A percentile compares a stretch with the other conserved stretches of the same genome.
Evolutionary conservation across 2,329 filamentous ascomycete species (phyloP).

Genomic region (Phialophora chinensis): DNA sequence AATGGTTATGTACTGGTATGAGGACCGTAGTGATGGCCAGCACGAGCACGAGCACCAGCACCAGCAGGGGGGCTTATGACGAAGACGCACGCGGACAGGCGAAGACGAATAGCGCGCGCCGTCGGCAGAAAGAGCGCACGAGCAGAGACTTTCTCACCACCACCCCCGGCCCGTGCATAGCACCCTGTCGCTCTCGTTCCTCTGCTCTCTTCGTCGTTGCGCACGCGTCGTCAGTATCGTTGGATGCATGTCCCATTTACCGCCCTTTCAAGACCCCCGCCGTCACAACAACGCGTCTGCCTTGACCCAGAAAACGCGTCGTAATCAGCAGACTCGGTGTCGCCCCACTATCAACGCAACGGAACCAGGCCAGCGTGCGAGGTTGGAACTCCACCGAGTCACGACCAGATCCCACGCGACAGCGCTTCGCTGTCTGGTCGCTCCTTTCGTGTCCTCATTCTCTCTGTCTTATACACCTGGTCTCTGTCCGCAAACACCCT

Average conservation of each 20-base stretch:
- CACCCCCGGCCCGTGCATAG: neutral
- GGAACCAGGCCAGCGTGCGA: slow-evolving; percentile 2
- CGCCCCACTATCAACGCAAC: slow-evolving; percentile 13
- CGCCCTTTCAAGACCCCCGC: neutral
- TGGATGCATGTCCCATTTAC: neutral
- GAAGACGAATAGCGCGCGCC: neutral
- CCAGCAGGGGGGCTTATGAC: neutral
- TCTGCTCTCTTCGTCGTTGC: neutral
- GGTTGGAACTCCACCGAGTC: slow-evolving; percentile 17
- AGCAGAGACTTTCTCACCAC: slow-evolving; percentile 14
- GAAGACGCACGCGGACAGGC: neutral
- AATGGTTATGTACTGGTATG: neutral
- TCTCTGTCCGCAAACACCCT: neutral
- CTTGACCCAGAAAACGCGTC: slow-evolving; percentile 25
- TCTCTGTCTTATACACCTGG: neutral
- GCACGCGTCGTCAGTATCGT: neutral
- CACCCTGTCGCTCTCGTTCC: neutral
- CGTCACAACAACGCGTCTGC: slow-evolving; percentile 28
- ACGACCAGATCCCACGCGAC: slow-evolving; percentile 23
- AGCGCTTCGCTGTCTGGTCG: slow-evolving; percentile 14
- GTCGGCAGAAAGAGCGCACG: neutral
- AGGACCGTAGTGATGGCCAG: neutral
- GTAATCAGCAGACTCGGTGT: slow-evolving; percentile 20
- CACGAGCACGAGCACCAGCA: neutral
- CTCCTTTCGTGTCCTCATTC: slow-evolving; percentile 1